Conservation (phyloP, 2,329 filamentous ascomycete species). For the Monosporascus sp. region DNA sequence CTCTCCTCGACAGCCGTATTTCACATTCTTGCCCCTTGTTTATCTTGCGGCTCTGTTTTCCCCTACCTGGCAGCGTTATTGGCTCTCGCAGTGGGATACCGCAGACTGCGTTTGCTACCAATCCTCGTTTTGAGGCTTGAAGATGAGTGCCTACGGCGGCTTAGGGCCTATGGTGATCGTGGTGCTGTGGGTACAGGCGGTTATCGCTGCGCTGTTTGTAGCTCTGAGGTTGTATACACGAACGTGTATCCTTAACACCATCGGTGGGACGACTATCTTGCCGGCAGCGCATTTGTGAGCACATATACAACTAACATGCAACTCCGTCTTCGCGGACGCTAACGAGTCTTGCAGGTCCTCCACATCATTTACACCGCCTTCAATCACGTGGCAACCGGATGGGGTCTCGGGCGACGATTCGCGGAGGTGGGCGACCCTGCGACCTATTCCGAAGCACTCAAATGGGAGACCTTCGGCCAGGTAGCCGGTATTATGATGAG, state of each 20-base stretch:
- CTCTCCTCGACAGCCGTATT: no score
- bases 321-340: not conserved
- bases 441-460: slow-evolving; percentile 5
- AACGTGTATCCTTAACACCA: slow-evolving; percentile 5
- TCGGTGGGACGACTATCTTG: slow-evolving; percentile 9
- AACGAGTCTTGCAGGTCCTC: slow-evolving; percentile 2
- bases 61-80: no score
- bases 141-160: slow-evolving; percentile 8
- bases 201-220: slow-evolving; percentile 23
- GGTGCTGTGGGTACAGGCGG: slow-evolving; percentile 8
- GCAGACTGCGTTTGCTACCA: not conserved
- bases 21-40: no score
- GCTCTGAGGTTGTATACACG: slow-evolving; percentile 33
- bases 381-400: not conserved
- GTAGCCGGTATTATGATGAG: slow-evolving; percentile 6
- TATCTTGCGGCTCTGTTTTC: no score
- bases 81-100: not conserved
- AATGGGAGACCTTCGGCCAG: slow-evolving; percentile 8
- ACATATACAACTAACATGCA: not conserved
- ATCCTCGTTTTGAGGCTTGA: not conserved
- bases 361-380: slow-evolving; percentile 6
- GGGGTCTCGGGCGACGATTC: slow-evolving; percentile 5
- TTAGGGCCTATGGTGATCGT: slow-evolving; percentile 9
- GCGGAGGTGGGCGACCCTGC: slow-evolving; percentile 4
- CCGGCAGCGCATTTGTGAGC: not conserved